phyloP scores from a whole-genome alignment of 441 rosid species.

The Codiaeum variegatum region DNA sequence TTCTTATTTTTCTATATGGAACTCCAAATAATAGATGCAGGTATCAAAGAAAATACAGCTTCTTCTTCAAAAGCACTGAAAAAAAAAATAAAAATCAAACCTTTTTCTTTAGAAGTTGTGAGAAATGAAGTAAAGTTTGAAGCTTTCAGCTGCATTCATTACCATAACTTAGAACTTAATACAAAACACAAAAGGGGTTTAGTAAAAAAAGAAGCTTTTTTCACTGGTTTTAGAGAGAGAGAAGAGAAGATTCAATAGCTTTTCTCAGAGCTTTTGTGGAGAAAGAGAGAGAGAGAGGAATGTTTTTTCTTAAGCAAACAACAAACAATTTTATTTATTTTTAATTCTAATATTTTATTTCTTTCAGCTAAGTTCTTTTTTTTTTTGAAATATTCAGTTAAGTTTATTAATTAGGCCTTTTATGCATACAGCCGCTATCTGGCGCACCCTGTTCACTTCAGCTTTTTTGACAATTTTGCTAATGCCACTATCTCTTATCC shows the following conservation, averaged over 20 bases:
- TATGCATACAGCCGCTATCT: constrained; percentile 27
- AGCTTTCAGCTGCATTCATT: constrained; percentile 22
- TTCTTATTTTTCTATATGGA: background rate
- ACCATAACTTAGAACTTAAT: constrained; percentile 3
- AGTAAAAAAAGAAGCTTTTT: background rate
- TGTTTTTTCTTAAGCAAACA: constrained; percentile 13
- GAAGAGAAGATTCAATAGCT: constrained; percentile 9
- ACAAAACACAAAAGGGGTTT: background rate
- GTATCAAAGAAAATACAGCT: background rate
- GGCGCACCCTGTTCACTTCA: constrained; percentile 23
- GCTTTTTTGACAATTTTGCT: constrained; percentile 21
- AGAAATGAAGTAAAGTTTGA: constrained; percentile 8
- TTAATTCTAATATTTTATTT: no score
- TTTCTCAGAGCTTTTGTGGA: background rate
- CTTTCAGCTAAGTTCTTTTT: no score
- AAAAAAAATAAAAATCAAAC: constrained; percentile 3
- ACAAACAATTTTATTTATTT: background rate
- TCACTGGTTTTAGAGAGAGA: constrained; percentile 2
- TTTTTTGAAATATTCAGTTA: no score
- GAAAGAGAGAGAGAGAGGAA: constrained; percentile 9
- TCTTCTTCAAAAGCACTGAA: background rate
- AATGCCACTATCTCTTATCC: constrained; percentile 17
- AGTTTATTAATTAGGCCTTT: constrained; percentile 5
- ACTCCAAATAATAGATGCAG: background rate
- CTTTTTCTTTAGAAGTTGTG: constrained; percentile 9